Evolutionary conservation across 2,329 filamentous ascomycete genomes (phyloP), one percentile per base, ranked within the genome.

Genomic region (Colletotrichum nymphaeae): DNA sequence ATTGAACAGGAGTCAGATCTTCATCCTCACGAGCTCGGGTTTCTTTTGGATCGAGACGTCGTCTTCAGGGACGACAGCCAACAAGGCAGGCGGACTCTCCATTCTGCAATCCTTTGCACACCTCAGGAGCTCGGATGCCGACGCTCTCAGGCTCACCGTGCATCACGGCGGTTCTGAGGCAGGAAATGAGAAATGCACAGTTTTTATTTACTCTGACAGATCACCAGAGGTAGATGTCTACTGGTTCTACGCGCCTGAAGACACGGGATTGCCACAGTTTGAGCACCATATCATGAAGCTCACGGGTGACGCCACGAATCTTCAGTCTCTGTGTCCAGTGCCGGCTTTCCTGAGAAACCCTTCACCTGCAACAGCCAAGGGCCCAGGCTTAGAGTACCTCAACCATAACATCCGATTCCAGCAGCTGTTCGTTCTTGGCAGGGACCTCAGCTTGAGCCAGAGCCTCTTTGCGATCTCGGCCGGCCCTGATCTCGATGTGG

Each of bases 11-110:
- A 82, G 84, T 30, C 86, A 89, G n/a, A 77, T 91, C 1, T 89
- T 91, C 69, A 81, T 93, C 11, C 81, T 94, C 57, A 94, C 91
- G 1, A 86, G 85, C 14, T 83, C 83, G 0, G 83, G 83, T 32
- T 68, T 93, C 0, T 82, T 87, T 42, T 85, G 88, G 82, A 75
- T 90, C n/a, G 82, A 86, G 60, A 77, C 88, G 16, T 79, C 76
- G 63, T 72, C 69, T 60, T 67, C 74, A 11, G 68, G 66, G 6
- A 71, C 24, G 26, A 68, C 19, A 49, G 62, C 3, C n/a, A 37
- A 68, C 63, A 58, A 79, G 75, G 66, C 76, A 6, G 63, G 62
- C 30, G 58, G 62, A 11, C 53, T 72, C 11, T n/a, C 76, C 5
- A 77, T 86, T 52, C 67, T 87, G 1, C 79, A 86, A 5, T 87